Percentiles rank a stretch among this genome's conserved stretches.
Conservation (phyloP, 306 rosid genomes). For the Ochetophila trinervis region DNA sequence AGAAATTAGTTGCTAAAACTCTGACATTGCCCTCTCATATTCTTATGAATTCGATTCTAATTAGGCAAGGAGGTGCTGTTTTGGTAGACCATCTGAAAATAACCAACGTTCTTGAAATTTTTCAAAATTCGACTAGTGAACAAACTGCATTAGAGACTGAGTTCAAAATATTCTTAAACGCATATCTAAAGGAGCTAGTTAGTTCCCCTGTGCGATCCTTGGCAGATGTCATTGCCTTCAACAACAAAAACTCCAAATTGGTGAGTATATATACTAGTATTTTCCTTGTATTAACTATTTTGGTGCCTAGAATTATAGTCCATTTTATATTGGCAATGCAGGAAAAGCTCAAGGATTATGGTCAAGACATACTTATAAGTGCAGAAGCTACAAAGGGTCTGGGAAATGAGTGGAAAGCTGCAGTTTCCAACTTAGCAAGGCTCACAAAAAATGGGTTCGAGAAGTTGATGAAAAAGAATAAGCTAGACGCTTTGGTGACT, state of each 20-base stretch:
- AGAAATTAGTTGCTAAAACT: too few species aligned
- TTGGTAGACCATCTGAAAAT: constrained; percentile 45
- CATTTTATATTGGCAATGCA: neutral
- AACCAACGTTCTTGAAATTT: constrained; percentile 8
- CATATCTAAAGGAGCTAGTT: constrained; percentile 20
- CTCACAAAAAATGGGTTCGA: constrained; percentile 39
- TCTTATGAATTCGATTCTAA: neutral
- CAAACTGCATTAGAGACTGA: neutral
- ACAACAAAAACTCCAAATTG: constrained; percentile 2
- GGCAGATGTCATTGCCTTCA: constrained; percentile 26
- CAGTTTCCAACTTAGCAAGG: constrained; percentile 8
- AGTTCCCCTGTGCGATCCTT: constrained; percentile 23
- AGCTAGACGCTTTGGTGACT: constrained; percentile 49
- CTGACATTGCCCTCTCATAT: too few species aligned
- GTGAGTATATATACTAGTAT: constrained; percentile 12
- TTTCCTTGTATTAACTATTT: too few species aligned
- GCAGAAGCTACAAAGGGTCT: constrained; percentile 10
- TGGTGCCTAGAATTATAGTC: neutral
- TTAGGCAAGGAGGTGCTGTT: constrained; percentile 49
- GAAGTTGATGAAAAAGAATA: constrained; percentile 35
- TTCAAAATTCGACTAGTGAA: neutral
- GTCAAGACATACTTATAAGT: neutral
- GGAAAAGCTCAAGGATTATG: constrained; percentile 35
- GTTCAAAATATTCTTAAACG: constrained; percentile 22
- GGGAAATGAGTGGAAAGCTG: constrained; percentile 4